A percentile compares a stretch with the other conserved stretches of the same genome.
phyloP scores from a whole-genome alignment of 345 rosid genomes.

The Reutealis trisperma region DNA sequence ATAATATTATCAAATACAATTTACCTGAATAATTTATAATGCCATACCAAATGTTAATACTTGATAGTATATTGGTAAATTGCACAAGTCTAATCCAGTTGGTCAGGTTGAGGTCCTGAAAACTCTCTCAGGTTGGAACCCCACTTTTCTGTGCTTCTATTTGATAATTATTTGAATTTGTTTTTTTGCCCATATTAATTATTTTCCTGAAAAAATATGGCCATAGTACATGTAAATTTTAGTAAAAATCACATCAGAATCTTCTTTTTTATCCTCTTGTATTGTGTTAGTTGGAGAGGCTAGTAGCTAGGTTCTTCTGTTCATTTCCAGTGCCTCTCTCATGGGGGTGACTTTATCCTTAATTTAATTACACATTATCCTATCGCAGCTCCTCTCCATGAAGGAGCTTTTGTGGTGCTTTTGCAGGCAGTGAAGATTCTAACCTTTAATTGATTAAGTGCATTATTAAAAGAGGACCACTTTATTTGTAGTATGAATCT shows the following conservation, averaged over 20 bases:
- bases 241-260: too few relatives aligned
- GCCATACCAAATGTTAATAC: neutral
- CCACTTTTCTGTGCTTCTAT: too few relatives aligned
- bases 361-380: too few relatives aligned
- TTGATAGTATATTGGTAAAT: neutral
- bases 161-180: too few relatives aligned
- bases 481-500: too few relatives aligned
- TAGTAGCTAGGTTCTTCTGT: neutral
- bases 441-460: neutral
- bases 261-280: too few relatives aligned
- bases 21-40: neutral
- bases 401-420: neutral
- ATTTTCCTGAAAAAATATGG: neutral
- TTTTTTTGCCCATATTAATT: too few relatives aligned
- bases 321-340: neutral
- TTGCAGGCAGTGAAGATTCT: neutral
- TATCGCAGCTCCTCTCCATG: too few relatives aligned
- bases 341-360: neutral
- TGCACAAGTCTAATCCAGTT: neutral
- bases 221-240: too few relatives aligned
- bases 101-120: too few relatives aligned
- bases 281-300: too few relatives aligned
- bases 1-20: conserved; percentile 1
- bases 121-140: too few relatives aligned
- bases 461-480: conserved; percentile 16